Conservation (phyloP, 75 land plant genomes). For the Isoetes taiwanensis region DNA sequence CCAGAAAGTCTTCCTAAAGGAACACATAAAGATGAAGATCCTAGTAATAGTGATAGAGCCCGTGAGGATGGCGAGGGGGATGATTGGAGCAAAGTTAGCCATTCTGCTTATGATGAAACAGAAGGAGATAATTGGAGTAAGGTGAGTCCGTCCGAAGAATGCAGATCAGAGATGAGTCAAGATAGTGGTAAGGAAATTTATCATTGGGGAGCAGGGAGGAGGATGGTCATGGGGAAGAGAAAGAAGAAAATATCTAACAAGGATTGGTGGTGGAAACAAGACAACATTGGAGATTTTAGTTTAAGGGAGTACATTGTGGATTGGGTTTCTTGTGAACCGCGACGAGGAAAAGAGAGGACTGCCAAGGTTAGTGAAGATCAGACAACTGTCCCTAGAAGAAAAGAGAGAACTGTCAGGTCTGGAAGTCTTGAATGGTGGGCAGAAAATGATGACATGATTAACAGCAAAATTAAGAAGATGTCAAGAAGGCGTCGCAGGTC, state of each 20-base stretch:
- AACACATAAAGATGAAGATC: slow-evolving; percentile 9
- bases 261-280: slow-evolving; percentile 51
- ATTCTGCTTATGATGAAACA: slow-evolving; percentile 1
- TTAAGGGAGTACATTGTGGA: slow-evolving; percentile 76
- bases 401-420: slow-evolving; percentile 19
- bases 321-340: slow-evolving; percentile 48
- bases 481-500: slow-evolving; percentile 14
- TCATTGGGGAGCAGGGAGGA: neutral
- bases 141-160: slow-evolving; percentile 27
- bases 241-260: slow-evolving; percentile 19
- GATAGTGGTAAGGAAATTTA: slow-evolving; percentile 13
- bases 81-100: neutral
- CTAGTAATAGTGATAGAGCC: neutral
- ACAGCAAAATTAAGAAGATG: slow-evolving; percentile 10
- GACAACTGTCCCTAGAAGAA: slow-evolving; percentile 2
- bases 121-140: slow-evolving; percentile 19
- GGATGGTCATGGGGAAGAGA: neutral
- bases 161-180: slow-evolving; percentile 15
- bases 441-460: slow-evolving; percentile 7
- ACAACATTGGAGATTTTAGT: slow-evolving; percentile 36
- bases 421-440: slow-evolving; percentile 12
- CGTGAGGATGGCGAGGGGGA: neutral
- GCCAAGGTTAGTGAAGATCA: neutral
- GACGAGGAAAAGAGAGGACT: slow-evolving; percentile 27
- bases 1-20: slow-evolving; percentile 9